phyloP scores from a whole-genome alignment of 768 basidiomycete genomes.

The Phaeotremella skinneri region DNA sequence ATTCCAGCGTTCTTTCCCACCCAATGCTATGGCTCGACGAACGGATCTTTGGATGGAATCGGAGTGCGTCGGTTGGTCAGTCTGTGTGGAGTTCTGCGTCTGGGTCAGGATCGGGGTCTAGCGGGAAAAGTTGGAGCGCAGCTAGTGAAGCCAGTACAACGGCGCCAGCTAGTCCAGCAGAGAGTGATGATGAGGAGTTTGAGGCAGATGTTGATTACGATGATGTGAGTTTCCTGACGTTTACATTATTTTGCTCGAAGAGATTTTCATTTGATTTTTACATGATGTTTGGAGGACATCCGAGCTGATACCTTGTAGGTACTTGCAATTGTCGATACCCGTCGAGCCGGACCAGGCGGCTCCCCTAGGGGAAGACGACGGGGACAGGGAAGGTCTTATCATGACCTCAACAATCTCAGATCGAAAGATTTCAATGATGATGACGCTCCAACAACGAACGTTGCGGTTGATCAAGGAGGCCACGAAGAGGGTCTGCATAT shows the following conservation, averaged over 20 bases:
- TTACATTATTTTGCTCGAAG: neutral
- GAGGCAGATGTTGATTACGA: conserved; percentile 82
- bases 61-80: conserved; percentile 72
- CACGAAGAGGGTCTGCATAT: neutral
- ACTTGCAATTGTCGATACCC: conserved; percentile 43
- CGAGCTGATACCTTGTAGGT: conserved; percentile 20
- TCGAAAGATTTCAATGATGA: neutral
- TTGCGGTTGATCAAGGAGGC: neutral
- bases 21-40: conserved; percentile 96
- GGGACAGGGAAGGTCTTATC: conserved; percentile 30
- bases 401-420: conserved; percentile 21
- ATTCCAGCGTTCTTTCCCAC: conserved; percentile 65
- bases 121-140: neutral
- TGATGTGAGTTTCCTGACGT: conserved; percentile 57
- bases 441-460: neutral
- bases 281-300: neutral
- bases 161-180: conserved; percentile 69
- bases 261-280: neutral
- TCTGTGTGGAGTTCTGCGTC: conserved; percentile 71
- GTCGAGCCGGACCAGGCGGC: conserved; percentile 16
- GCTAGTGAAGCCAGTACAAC: conserved; percentile 50
- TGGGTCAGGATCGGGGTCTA: conserved; percentile 52
- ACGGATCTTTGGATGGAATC: conserved; percentile 86
- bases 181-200: conserved; percentile 69
- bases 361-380: conserved; percentile 25